Evolutionary conservation across 768 basidiomycete genomes (phyloP).

Genomic region (Termitomyces sp.): DNA sequence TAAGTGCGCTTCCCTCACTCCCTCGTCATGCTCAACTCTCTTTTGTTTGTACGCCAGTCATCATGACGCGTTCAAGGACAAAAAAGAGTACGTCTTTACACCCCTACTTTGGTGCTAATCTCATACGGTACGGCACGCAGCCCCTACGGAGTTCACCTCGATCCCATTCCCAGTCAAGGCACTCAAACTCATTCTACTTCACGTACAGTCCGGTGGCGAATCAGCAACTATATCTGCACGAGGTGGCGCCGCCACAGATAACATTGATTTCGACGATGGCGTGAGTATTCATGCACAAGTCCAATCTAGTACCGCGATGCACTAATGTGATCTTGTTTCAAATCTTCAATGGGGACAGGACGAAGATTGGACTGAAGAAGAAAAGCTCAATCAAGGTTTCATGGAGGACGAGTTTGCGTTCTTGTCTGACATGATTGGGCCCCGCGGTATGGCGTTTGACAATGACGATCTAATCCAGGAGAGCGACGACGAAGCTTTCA

Average conservation of each 20-base stretch:
- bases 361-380: slow-evolving; percentile 95
- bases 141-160: slow-evolving; percentile 81
- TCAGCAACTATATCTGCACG: slow-evolving; percentile 61
- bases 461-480: slow-evolving; percentile 75
- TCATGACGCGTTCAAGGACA: slow-evolving; percentile 94
- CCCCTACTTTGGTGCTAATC: slow-evolving; percentile 12
- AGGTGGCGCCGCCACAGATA: slow-evolving; percentile 39
- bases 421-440: slow-evolving; percentile 81
- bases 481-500: slow-evolving; percentile 84
- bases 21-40: slow-evolving; percentile 23
- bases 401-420: slow-evolving; percentile 80
- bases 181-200: slow-evolving; percentile 83
- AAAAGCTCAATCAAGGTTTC: slow-evolving; percentile 53
- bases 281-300: slow-evolving; percentile 36
- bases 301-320: slow-evolving; percentile 2
- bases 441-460: slow-evolving; percentile 70
- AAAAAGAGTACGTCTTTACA: slow-evolving; percentile 63
- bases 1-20: slow-evolving; percentile 37
- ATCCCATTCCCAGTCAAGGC: slow-evolving; percentile 91
- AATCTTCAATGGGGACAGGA: slow-evolving; percentile 42
- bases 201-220: slow-evolving; percentile 80
- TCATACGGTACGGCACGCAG: slow-evolving; percentile 36
- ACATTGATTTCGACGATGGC: slow-evolving; percentile 76
- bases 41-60: slow-evolving; percentile 52
- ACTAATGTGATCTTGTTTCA: slow-evolving; percentile 1